Base-by-base conservation (phyloP, 1,284 basidiomycete species). In the Ceratobasidium sp. region DNA sequence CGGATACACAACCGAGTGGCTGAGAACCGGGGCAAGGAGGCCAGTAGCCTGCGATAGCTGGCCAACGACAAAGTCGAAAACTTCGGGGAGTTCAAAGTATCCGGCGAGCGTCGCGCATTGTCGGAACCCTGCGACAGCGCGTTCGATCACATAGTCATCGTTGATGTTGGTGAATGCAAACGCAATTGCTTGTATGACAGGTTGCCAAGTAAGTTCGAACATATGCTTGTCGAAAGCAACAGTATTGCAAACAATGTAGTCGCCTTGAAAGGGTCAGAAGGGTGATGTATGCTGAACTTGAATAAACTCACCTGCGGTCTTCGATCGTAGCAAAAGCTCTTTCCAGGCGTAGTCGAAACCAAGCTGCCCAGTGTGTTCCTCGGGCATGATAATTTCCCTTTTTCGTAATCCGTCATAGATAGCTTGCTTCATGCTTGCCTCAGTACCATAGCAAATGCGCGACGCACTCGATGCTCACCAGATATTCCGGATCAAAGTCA, bases 301-400 rank as follows among this genome's bases (percentile, higher is more conserved):
- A 43, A 32, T 30, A 2, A 30, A 26, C 86, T 70, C 74, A 91
- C 94, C 94, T 72, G 93, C 88, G 76, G 90, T 88, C 50, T 93
- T 87, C 54, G 96, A 91, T 44, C 96, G 88, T 58, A 91, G 83
- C 61, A 98, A 86, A 32, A 99, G 84, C 78, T 98, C 95, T 81
- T 98, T 98, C 98, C 98, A 99, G 6, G 97, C 95, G 80, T 98
- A 98, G 78, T 99, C 98, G 80, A 99, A 99, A 0, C 98, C 98
- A 46, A 98, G 88, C 80, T 96, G 95, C 1, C 98, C 98, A 4
- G 91, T 93, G 79, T 99, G 98, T 79, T 99, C 98, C 82, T 99
- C 96, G 0, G 98, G 97, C 90, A 99, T 93, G 62, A 99, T 88
- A 75, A 99, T 98, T 83, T 99, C 98, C 57, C 90, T 87, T 81